Conservation (phyloP, 257 asterid genomes). For the Solanum infundibuliforme region DNA sequence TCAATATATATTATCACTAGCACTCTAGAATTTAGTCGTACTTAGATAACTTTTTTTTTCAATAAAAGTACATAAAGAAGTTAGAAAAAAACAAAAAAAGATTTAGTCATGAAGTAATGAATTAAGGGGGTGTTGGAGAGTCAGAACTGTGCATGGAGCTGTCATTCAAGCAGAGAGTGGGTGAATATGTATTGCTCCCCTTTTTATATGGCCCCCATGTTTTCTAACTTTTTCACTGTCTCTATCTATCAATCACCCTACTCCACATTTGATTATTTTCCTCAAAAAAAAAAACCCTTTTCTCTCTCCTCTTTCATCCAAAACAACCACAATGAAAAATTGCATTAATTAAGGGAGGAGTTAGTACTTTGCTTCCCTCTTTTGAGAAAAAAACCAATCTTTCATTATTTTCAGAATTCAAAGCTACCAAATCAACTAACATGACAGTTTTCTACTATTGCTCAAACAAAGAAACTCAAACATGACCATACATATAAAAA, state of each 20-base stretch:
- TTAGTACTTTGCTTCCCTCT: constrained; percentile 27
- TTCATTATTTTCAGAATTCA: constrained; percentile 10
- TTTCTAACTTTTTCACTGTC: constrained; percentile 39
- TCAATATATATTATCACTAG: no score
- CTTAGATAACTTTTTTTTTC: not conserved
- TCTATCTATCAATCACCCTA: constrained; percentile 29
- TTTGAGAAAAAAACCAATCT: constrained; percentile 23
- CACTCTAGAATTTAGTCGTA: not conserved
- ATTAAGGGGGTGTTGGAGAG: not conserved
- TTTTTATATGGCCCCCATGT: constrained; percentile 12
- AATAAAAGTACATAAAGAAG: not conserved
- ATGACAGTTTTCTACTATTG: constrained; percentile 21
- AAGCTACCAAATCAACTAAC: constrained; percentile 17
- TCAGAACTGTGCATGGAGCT: constrained; percentile 2
- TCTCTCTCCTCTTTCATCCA: constrained; percentile 9
- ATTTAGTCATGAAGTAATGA: not conserved
- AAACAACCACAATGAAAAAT: constrained; percentile 2
- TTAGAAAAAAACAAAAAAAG: not conserved
- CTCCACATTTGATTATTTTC: constrained; percentile 14
- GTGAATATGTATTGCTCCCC: constrained; percentile 2
- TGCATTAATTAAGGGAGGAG: not conserved
- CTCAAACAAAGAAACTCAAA: constrained; percentile 16
- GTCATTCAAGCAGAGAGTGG: constrained; percentile 14
- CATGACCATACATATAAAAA: not conserved
- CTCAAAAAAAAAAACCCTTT: constrained; percentile 15